These are phyloP conservation scores for Dunaliella primolecta DNA, from an alignment of 139 green algal species.

Conservation along the genomic window DNA sequence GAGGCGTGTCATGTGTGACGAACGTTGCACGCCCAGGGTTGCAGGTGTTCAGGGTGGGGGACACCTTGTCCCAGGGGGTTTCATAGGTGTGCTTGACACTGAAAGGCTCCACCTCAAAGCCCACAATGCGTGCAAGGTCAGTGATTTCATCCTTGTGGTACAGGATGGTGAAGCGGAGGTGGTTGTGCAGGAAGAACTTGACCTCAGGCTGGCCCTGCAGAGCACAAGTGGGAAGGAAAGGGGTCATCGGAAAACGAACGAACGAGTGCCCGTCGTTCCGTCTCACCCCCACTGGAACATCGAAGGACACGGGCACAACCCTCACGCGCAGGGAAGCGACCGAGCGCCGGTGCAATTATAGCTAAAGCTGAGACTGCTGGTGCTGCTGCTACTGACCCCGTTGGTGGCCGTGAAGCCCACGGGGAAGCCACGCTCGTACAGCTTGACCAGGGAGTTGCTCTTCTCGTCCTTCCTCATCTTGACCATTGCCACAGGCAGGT, in stretches of 20 bases:
- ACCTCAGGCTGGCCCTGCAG: constrained; percentile 58
- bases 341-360: too few species aligned
- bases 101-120: constrained; percentile 96
- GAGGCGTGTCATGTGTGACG: constrained; percentile 71
- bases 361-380: too few species aligned
- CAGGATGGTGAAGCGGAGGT: constrained; percentile 95
- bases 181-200: constrained; percentile 92
- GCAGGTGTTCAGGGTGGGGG: constrained; percentile 84
- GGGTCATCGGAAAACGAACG: not conserved
- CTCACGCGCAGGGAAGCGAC: too few species aligned
- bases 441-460: constrained; percentile 72
- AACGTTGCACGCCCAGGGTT: constrained; percentile 73
- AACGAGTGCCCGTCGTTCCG: too few species aligned
- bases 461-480: constrained; percentile 75
- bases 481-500: constrained; percentile 94
- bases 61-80: constrained; percentile 58
- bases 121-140: constrained; percentile 87
- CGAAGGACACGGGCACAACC: too few species aligned
- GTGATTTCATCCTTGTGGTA: constrained; percentile 88
- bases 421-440: constrained; percentile 93
- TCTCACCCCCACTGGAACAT: too few species aligned
- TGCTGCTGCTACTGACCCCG: constrained; percentile 25
- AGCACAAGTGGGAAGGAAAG: not conserved
- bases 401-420: constrained; percentile 80
- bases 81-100: constrained; percentile 92